These are phyloP conservation scores for Penicillium sumatraense DNA, from an alignment of 2,329 filamentous ascomycete species.

Conservation along the genomic window DNA sequence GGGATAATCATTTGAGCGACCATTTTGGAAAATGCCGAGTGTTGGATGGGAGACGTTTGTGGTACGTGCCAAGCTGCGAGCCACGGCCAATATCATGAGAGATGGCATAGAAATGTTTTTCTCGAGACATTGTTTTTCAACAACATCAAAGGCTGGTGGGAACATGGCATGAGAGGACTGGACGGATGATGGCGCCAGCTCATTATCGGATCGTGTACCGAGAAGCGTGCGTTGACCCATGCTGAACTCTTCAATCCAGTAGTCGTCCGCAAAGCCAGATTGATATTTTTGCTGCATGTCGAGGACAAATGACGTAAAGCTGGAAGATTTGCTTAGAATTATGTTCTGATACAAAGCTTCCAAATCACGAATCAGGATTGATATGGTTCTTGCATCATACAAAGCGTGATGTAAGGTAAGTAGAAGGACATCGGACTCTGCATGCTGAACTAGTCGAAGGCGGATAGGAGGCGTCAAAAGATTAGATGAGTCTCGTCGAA, in stretches of 20 bases:
- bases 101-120: conserved; percentile 1
- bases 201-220: not conserved
- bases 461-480: conserved; percentile 5
- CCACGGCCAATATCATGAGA: not conserved
- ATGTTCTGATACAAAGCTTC: conserved; percentile 6
- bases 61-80: not conserved
- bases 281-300: not conserved
- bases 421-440: not conserved
- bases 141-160: not conserved
- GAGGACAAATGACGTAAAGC: not conserved
- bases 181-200: not conserved
- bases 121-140: conserved; percentile 1
- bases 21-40: conserved; percentile 7
- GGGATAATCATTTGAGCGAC: conserved; percentile 7
- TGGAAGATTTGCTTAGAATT: not conserved
- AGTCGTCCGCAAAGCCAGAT: not conserved
- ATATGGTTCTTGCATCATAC: conserved; percentile 15
- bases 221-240: conserved; percentile 1
- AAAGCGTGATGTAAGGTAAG: conserved; percentile 15
- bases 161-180: not conserved
- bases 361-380: conserved; percentile 8
- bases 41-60: not conserved
- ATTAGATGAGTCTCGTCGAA: not conserved
- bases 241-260: not conserved
- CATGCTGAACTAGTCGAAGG: not conserved